These are phyloP conservation scores for Sporisorium graminicola DNA, from an alignment of 1,284 basidiomycete species.

Conservation along the genomic window DNA sequence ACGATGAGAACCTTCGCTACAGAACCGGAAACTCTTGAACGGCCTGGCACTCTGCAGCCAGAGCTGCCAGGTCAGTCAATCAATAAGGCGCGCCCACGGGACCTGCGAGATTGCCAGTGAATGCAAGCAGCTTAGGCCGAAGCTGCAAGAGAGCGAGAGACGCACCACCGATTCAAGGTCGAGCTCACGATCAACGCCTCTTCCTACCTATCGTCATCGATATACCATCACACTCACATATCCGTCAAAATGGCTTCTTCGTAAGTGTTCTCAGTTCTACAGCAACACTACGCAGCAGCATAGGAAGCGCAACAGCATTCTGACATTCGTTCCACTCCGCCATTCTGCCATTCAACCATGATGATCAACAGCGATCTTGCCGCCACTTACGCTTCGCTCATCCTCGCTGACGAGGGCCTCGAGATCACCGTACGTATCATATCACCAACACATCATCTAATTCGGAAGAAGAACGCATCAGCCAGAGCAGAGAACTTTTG, in stretches of 20 bases:
- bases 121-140: no score
- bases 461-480: neutral
- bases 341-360: neutral
- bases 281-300: neutral
- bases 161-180: slow-evolving; percentile 6
- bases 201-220: slow-evolving; percentile 50
- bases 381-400: slow-evolving; percentile 80
- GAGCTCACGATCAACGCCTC: slow-evolving; percentile 42
- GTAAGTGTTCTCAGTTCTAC: no score
- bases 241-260: slow-evolving; percentile 56
- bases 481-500: slow-evolving; percentile 2
- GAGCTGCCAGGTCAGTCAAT: neutral
- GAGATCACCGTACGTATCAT: slow-evolving; percentile 83
- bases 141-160: no score
- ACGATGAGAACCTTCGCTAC: neutral
- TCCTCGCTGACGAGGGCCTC: slow-evolving; percentile 90
- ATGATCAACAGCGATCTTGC: slow-evolving; percentile 61
- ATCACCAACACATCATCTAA: neutral
- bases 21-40: neutral
- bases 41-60: neutral
- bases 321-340: slow-evolving; percentile 2
- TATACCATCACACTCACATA: slow-evolving; percentile 39
- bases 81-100: no score
- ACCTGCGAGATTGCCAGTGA: no score
- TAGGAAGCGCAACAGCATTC: slow-evolving; percentile 11